Evolutionary conservation across 768 basidiomycete genomes (phyloP), one percentile per base, ranked within the genome.

Genomic region (Tremella fuciformis): DNA sequence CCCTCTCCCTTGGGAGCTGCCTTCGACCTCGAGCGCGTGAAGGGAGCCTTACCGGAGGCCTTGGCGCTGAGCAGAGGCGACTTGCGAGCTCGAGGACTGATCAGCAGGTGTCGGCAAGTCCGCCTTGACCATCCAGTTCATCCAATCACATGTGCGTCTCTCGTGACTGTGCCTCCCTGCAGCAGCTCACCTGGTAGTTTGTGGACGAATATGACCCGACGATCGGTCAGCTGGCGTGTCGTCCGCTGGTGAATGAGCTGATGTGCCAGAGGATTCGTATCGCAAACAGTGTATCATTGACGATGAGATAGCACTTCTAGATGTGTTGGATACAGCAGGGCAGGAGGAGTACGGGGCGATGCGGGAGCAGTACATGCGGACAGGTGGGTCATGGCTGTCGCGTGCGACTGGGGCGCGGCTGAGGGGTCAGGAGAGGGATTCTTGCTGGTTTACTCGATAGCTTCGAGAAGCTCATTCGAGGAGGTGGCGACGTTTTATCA

Each of bases 341-440:
- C 93, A 97, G 78, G 94, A 98, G 78, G 94, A 98, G 82, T 98
- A 97, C 71, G 90, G 90, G 58, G 94, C 94, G 21, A 97, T 98
- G 94, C 87, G 94, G 48, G 94, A 98, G 74, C 94, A 97, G 73
- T 98, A 98, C 80, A 98, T 97, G 92, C 86, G 92, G 53, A 91
- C 92, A 55, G 75, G 75, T 78, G 39, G 22, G 77, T 8, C 21
- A 18, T 44, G 41, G n/a, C 8, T 6, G 13, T 50, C 49, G 8
- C 25, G 19, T 55, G 8, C 37, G 29, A 15, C 16, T 4, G 6
- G 3, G 1, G 13, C 16, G 1, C n/a, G 2, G 53, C 39, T 41
- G 19, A 9, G 6, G 16, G 48, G 56, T 2, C 63, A 24, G 94
- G 94, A 60, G 93, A 98, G 78, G 94, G 93, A 11, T 98, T 98